Evolutionary conservation across 805 yeast genomes (phyloP).

Genomic region (Saturnispora silvae): DNA sequence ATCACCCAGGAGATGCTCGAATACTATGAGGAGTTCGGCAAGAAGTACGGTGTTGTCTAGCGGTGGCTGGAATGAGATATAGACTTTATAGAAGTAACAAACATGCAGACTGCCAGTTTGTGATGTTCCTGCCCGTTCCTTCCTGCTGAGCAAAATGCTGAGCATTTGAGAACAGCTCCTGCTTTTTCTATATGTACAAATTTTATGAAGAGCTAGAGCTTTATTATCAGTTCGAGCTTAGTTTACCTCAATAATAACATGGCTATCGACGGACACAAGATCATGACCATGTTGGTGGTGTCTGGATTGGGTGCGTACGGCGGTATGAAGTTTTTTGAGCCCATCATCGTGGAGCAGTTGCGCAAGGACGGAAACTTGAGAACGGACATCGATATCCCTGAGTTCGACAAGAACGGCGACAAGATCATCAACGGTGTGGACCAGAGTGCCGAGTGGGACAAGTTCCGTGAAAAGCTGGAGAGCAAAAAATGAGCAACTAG

Average conservation of each 20-base stretch:
- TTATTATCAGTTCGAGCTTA: background rate
- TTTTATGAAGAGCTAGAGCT: no score
- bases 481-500: no score
- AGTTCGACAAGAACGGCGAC: conserved; percentile 37
- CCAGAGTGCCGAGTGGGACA: conserved; percentile 14
- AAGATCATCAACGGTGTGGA: conserved; percentile 19
- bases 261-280: conserved; percentile 13
- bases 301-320: conserved; percentile 34
- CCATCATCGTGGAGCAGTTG: conserved; percentile 56
- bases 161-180: no score
- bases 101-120: background rate
- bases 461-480: conserved; percentile 15
- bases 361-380: conserved; percentile 57
- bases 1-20: conserved; percentile 79
- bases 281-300: conserved; percentile 20
- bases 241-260: background rate
- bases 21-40: conserved; percentile 53
- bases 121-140: background rate
- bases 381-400: conserved; percentile 46
- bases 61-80: no score
- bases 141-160: no score
- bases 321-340: conserved; percentile 64
- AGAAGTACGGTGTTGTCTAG: conserved; percentile 19
- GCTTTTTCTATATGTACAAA: no score
- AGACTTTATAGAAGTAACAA: no score